Percentiles rank a stretch among this genome's conserved stretches.
Evolutionary conservation across 306 rosid genomes (phyloP).

Genomic region (Argentina anserina): DNA sequence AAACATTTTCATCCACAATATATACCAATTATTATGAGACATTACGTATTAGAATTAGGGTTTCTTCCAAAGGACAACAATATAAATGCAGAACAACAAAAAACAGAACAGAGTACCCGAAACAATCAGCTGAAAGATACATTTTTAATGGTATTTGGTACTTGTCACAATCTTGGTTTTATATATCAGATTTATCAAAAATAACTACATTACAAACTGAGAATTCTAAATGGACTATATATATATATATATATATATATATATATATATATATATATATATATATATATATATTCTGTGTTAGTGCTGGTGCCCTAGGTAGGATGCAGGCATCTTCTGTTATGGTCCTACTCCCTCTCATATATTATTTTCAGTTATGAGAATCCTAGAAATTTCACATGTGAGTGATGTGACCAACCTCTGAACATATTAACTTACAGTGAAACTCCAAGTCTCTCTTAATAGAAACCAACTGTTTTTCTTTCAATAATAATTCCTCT

Average conservation of each 20-base stretch:
- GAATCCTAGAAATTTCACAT: slow-evolving; percentile 18
- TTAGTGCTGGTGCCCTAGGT: not conserved
- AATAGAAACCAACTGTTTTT: not conserved
- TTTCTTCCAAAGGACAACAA: not conserved
- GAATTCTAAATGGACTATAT: too few relatives aligned
- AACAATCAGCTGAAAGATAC: not conserved
- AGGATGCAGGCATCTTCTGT: not conserved
- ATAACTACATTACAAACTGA: too few relatives aligned
- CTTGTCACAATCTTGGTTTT: not conserved
- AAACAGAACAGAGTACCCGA: too few relatives aligned
- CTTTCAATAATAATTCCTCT: not conserved
- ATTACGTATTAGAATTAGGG: not conserved
- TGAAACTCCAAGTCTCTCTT: not conserved
- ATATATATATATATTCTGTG: not conserved
- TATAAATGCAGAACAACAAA: not conserved
- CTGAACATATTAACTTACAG: not conserved
- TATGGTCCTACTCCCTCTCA: not conserved
- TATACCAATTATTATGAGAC: not conserved
- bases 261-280: too few relatives aligned
- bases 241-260: too few relatives aligned
- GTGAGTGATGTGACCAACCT: not conserved
- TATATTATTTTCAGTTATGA: not conserved
- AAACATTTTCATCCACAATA: not conserved
- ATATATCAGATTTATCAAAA: too few relatives aligned
- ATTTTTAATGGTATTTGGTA: not conserved